These are phyloP conservation scores for Opeltia flavorubescens DNA, from an alignment of 495 filamentous ascomycete species.

Conservation along the genomic window DNA sequence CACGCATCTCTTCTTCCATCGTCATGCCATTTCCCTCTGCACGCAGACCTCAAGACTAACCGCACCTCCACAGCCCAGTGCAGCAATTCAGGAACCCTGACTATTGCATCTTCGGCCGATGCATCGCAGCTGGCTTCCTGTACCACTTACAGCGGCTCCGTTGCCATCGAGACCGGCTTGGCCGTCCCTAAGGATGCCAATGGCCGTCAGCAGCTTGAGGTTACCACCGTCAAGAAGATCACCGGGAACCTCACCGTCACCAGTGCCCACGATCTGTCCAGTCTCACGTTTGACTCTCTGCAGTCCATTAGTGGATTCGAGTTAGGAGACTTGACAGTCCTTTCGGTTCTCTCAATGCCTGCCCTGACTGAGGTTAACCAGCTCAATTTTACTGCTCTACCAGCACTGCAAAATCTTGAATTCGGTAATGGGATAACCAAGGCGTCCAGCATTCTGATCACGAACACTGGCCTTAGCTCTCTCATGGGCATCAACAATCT, in stretches of 20 bases:
- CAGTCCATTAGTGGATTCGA: constrained; percentile 48
- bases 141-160: constrained; percentile 50
- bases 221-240: constrained; percentile 41
- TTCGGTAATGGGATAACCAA: constrained; percentile 51
- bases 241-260: constrained; percentile 49
- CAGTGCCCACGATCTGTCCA: constrained; percentile 44
- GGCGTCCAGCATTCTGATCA: constrained; percentile 53
- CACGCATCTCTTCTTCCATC: constrained; percentile 5
- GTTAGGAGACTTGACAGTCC: constrained; percentile 46
- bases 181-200: constrained; percentile 37
- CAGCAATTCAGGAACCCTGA: constrained; percentile 21
- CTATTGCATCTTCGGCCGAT: constrained; percentile 33
- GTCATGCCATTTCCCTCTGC: background rate
- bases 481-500: constrained; percentile 74
- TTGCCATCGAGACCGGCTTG: constrained; percentile 46
- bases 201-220: constrained; percentile 21
- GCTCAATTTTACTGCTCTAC: constrained; percentile 62
- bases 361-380: constrained; percentile 44
- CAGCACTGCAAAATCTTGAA: constrained; percentile 47
- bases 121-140: constrained; percentile 53
- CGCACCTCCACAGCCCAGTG: constrained; percentile 20
- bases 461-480: constrained; percentile 63
- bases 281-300: constrained; percentile 36
- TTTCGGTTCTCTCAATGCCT: constrained; percentile 50
- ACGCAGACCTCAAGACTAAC: background rate